These are phyloP conservation scores for Globisporangium irregulare DNA, from an alignment of 352 stramenopile species.

Conservation along the genomic window DNA sequence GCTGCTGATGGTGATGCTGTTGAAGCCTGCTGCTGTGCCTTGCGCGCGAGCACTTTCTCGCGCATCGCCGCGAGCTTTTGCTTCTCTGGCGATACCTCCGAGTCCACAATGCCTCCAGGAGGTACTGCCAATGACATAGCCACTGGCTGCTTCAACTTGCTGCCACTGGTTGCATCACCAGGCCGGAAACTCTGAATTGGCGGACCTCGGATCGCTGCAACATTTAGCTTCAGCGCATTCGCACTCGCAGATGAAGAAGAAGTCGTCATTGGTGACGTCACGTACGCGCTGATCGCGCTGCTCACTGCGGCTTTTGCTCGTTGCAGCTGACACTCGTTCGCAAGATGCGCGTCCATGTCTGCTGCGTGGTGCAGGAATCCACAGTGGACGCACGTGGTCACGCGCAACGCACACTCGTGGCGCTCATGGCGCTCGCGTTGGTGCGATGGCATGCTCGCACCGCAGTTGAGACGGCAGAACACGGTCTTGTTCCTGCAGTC, in stretches of 20 bases:
- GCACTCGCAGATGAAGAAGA: not conserved
- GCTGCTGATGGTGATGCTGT: not conserved
- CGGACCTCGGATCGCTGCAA: slow-evolving; percentile 25
- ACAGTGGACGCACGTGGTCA: slow-evolving; percentile 39
- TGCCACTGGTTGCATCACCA: not conserved
- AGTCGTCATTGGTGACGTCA: slow-evolving; percentile 5
- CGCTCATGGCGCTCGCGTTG: slow-evolving; percentile 54
- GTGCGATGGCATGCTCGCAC: slow-evolving; percentile 25
- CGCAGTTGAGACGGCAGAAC: slow-evolving; percentile 38
- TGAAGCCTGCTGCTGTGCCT: slow-evolving; percentile 4
- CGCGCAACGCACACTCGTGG: slow-evolving; percentile 38
- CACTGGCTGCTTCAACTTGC: not conserved
- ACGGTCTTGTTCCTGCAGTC: slow-evolving; percentile 47
- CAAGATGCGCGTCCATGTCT: slow-evolving; percentile 38
- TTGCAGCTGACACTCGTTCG: slow-evolving; percentile 40
- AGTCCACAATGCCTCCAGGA: slow-evolving; percentile 7
- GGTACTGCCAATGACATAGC: slow-evolving; percentile 12
- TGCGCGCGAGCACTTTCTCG: slow-evolving; percentile 39
- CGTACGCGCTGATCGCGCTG: slow-evolving; percentile 24
- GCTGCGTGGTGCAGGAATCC: slow-evolving; percentile 33
- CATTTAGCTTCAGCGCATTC: slow-evolving; percentile 20
- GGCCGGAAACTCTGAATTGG: slow-evolving; percentile 10
- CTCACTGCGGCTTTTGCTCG: slow-evolving; percentile 24
- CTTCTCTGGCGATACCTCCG: slow-evolving; percentile 23
- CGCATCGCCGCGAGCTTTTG: slow-evolving; percentile 43